Percentiles rank a stretch among this genome's conserved stretches.
Conservation (phyloP, 139 green algal genomes). For the Chlorella vulgaris region DNA sequence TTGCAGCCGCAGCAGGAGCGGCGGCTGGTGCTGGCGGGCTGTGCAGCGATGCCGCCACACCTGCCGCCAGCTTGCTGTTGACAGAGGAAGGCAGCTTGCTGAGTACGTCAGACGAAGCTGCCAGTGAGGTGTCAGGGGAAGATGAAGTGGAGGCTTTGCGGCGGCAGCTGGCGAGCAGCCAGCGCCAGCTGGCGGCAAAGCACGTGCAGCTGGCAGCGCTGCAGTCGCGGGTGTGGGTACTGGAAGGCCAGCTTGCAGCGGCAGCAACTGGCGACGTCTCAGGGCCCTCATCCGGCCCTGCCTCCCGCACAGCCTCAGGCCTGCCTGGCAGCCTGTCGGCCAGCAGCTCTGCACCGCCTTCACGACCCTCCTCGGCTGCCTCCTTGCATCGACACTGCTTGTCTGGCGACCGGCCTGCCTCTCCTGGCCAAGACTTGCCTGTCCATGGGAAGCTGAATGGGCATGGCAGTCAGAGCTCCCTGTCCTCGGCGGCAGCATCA, state of each 20-base stretch:
- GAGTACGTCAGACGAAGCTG: background rate
- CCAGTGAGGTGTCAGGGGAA: constrained; percentile 1
- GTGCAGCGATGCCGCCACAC: background rate
- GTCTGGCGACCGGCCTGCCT: background rate
- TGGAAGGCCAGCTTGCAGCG: constrained; percentile 20
- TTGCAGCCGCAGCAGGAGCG: background rate
- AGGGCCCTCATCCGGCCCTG: background rate
- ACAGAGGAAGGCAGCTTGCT: background rate
- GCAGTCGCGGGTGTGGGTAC: constrained; percentile 22
- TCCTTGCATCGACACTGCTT: background rate
- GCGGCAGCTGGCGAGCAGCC: background rate
- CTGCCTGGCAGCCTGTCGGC: background rate
- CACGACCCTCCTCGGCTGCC: background rate
- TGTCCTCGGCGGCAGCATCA: background rate
- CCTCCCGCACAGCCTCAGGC: background rate
- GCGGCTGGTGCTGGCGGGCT: background rate
- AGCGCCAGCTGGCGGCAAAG: background rate
- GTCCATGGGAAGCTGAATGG: background rate
- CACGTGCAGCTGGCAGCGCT: constrained; percentile 5
- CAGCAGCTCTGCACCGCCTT: background rate
- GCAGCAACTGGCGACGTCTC: background rate
- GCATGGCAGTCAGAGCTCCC: background rate
- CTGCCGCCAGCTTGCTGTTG: background rate
- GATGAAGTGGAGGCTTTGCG: constrained; percentile 7
- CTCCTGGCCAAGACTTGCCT: background rate